Conservation (phyloP, 805 yeast species). For the Wickerhamiella nectarea region DNA sequence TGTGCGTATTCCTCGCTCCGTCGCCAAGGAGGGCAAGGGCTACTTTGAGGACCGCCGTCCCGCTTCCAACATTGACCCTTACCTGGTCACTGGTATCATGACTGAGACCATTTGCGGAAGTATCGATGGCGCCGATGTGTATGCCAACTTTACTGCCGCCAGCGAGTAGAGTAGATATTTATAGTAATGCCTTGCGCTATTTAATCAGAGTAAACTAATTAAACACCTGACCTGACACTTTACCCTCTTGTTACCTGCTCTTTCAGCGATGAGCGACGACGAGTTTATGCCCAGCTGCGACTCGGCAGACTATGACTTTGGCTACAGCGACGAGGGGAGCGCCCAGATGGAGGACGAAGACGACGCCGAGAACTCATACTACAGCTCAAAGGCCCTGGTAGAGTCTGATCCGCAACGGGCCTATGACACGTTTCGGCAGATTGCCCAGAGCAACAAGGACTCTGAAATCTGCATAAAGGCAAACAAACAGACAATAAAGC, state of each 20-base stretch:
- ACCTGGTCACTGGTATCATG: constrained; percentile 96
- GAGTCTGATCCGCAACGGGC: constrained; percentile 27
- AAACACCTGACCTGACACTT: too few relatives aligned
- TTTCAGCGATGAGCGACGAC: constrained; percentile 29
- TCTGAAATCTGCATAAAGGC: constrained; percentile 26
- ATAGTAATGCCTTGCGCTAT: neutral
- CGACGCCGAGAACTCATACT: constrained; percentile 26
- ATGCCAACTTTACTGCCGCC: constrained; percentile 13
- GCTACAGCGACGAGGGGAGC: constrained; percentile 25
- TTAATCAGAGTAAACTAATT: too few relatives aligned
- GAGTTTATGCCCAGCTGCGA: constrained; percentile 30
- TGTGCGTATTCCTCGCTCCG: constrained; percentile 96
- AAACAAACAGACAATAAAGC: constrained; percentile 26
- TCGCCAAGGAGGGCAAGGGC: constrained; percentile 94
- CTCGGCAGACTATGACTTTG: constrained; percentile 24
- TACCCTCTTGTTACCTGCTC: too few relatives aligned
- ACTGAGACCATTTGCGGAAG: constrained; percentile 93
- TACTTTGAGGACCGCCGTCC: constrained; percentile 99
- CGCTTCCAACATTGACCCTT: constrained; percentile 98
- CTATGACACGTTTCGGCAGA: constrained; percentile 20
- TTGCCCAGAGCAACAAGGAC: constrained; percentile 16
- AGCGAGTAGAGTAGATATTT: constrained; percentile 4
- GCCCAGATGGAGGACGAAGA: constrained; percentile 17
- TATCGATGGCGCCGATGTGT: constrained; percentile 88
- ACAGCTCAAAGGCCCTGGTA: constrained; percentile 27